Evolutionary conservation across 2,329 filamentous ascomycete genomes (phyloP).

Genomic region (Tolypocladium sp.): DNA sequence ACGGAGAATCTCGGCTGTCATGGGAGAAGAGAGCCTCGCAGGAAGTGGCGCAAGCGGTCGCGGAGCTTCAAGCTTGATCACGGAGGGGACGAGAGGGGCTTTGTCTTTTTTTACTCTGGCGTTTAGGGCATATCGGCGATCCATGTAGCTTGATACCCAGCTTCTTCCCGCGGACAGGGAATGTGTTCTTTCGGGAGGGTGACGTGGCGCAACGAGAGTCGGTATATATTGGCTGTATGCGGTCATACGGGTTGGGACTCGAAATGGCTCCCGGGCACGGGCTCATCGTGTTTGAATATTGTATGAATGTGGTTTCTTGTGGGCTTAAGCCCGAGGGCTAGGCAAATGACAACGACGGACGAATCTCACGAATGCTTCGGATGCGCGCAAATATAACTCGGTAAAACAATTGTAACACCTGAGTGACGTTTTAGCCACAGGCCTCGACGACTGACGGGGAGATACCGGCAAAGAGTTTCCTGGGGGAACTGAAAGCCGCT

Average conservation of each 20-base stretch:
- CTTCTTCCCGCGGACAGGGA: slow-evolving; percentile 16
- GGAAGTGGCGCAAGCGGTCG: slow-evolving; percentile 71
- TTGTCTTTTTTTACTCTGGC: slow-evolving; percentile 18
- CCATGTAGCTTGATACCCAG: slow-evolving; percentile 23
- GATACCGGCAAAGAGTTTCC: slow-evolving; percentile 6
- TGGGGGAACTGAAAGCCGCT: slow-evolving; percentile 4
- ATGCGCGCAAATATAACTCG: not conserved
- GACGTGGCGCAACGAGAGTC: slow-evolving; percentile 7
- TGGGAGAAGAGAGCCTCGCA: slow-evolving; percentile 70
- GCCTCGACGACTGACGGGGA: slow-evolving; percentile 3
- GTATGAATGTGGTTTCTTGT: slow-evolving; percentile 5
- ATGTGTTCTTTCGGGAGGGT: slow-evolving; percentile 10
- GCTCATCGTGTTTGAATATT: slow-evolving; percentile 6
- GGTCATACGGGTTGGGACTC: slow-evolving; percentile 5
- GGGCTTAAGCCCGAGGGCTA: not conserved
- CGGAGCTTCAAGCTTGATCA: slow-evolving; percentile 39
- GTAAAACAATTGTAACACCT: not conserved
- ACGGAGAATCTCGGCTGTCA: slow-evolving; percentile 54
- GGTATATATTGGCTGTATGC: slow-evolving; percentile 5
- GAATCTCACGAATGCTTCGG: slow-evolving; percentile 1
- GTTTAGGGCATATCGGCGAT: slow-evolving; percentile 19
- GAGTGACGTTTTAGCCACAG: slow-evolving; percentile 8
- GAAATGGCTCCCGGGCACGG: slow-evolving; percentile 2
- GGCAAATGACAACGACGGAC: not conserved
- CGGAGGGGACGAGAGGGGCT: slow-evolving; percentile 13